Conservation (phyloP, 345 rosid genomes). For the Populus alba region DNA sequence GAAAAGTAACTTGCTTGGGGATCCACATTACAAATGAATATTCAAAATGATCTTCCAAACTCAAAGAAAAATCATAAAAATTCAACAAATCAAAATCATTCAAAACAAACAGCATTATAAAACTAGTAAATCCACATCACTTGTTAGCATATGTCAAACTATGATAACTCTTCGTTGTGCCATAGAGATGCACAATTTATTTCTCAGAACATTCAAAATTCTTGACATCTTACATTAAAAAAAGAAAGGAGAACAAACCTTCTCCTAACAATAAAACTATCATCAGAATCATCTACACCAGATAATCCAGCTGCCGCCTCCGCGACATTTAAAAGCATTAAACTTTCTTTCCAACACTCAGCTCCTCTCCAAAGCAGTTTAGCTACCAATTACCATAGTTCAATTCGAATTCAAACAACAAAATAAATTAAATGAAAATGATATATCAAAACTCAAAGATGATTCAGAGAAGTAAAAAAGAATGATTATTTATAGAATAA, state of each 20-base stretch:
- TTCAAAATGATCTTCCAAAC: too few relatives aligned
- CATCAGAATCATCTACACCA: constrained; percentile 17
- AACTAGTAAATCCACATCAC: too few relatives aligned
- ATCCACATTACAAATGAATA: too few relatives aligned
- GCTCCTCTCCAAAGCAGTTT: constrained; percentile 85
- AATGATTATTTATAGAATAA: background rate
- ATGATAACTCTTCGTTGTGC: too few relatives aligned
- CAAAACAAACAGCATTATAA: too few relatives aligned
- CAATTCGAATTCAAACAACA: background rate
- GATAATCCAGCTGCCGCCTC: constrained; percentile 46
- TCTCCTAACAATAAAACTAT: constrained; percentile 57
- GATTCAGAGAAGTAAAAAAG: background rate
- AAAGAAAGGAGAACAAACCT: constrained; percentile 42
- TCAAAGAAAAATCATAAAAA: too few relatives aligned
- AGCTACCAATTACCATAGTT: constrained; percentile 33
- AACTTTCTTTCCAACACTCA: constrained; percentile 81
- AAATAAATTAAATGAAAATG: background rate
- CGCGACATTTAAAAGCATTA: constrained; percentile 59
- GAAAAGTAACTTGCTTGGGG: too few relatives aligned
- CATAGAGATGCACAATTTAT: too few relatives aligned
- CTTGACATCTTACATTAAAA: too few relatives aligned
- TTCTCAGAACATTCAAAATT: too few relatives aligned
- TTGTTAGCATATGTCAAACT: too few relatives aligned
- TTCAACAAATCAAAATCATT: too few relatives aligned
- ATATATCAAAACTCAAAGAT: background rate